Evolutionary conservation across 169 alveolate species (phyloP).

Genomic region (Plasmodium gaboni): DNA sequence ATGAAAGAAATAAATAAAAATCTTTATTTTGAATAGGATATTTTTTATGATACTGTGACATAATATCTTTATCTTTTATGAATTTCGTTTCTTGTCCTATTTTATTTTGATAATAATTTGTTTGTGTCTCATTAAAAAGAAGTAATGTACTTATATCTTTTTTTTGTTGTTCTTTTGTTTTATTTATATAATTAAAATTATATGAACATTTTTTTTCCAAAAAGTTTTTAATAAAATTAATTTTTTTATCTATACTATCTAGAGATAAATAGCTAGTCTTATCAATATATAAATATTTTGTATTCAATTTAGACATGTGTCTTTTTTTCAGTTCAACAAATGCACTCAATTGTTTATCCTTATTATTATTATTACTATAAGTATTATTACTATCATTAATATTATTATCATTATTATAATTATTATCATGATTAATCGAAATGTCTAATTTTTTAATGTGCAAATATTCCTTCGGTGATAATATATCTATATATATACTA

Average conservation of each 20-base stretch:
- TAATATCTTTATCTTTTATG: not conserved
- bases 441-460: no score
- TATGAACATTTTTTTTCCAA: slow-evolving; percentile 11
- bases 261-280: slow-evolving; percentile 11
- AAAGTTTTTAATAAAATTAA: slow-evolving; percentile 21
- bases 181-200: slow-evolving; percentile 19
- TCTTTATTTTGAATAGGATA: slow-evolving; percentile 10
- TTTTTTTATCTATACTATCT: slow-evolving; percentile 19
- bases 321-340: slow-evolving; percentile 53
- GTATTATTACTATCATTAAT: no score
- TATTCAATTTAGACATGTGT: slow-evolving; percentile 40
- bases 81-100: not conserved
- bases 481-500: slow-evolving; percentile 33
- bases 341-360: slow-evolving; percentile 24
- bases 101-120: not conserved
- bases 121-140: not conserved
- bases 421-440: no score
- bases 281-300: slow-evolving; percentile 22
- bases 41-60: not conserved
- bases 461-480: slow-evolving; percentile 14
- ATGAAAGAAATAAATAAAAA: slow-evolving; percentile 36
- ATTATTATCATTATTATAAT: no score
- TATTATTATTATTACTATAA: not conserved
- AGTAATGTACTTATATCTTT: slow-evolving; percentile 11
- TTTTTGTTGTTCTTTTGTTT: slow-evolving; percentile 7